Percentiles rank a stretch among this genome's conserved stretches.
Conservation (phyloP, 2,329 filamentous ascomycete species). For the Colletotrichum cuscutae region DNA sequence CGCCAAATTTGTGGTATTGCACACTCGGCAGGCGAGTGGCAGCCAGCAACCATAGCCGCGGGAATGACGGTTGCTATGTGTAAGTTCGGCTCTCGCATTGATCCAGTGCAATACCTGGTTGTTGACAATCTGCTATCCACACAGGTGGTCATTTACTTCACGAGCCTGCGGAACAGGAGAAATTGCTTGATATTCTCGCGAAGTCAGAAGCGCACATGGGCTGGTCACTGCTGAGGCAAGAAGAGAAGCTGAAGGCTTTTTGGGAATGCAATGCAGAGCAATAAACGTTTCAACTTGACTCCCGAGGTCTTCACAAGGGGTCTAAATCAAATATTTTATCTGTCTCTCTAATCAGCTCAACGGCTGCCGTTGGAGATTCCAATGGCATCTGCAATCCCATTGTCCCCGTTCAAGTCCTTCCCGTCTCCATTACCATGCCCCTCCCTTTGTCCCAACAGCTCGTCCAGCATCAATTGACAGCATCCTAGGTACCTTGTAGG, state of each 20-base stretch:
- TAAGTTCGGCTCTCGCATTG: background rate
- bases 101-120: background rate
- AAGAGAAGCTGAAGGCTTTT: background rate
- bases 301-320: no score
- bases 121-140: background rate
- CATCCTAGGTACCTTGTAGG: conserved; percentile 34
- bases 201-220: background rate
- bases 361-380: background rate
- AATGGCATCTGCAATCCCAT: background rate
- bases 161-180: background rate
- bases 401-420: background rate
- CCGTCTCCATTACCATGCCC: background rate
- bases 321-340: no score
- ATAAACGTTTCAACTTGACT: no score
- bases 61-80: background rate
- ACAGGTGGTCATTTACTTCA: background rate
- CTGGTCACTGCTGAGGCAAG: background rate
- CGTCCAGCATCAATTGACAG: conserved; percentile 35
- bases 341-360: background rate
- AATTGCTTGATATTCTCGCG: background rate
- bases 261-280: background rate
- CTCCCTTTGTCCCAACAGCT: conserved; percentile 14
- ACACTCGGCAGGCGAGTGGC: background rate
- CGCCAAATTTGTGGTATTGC: background rate
- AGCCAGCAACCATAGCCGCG: background rate